Percentiles rank a stretch among this genome's conserved stretches.
These are phyloP conservation scores for Plasmodium adleri DNA, from an alignment of 169 alveolate species.

Conservation along the genomic window DNA sequence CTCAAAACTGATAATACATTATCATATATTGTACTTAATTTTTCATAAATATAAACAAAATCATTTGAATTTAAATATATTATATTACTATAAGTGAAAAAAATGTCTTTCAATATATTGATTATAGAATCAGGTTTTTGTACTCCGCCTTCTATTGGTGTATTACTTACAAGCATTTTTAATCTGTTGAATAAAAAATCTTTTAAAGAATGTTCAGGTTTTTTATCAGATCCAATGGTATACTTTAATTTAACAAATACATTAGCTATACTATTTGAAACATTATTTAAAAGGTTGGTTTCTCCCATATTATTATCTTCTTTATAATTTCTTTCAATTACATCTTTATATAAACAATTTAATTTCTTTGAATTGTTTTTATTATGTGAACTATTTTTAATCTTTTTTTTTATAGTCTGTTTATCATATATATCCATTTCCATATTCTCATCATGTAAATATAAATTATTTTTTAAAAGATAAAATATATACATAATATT, in stretches of 20 bases:
- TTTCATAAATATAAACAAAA: slow-evolving; percentile 52
- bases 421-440: slow-evolving; percentile 62
- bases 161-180: slow-evolving; percentile 28
- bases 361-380: slow-evolving; percentile 9
- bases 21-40: slow-evolving; percentile 37
- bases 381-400: neutral
- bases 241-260: slow-evolving; percentile 66
- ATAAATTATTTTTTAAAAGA: slow-evolving; percentile 50
- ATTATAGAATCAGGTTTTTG: slow-evolving; percentile 32
- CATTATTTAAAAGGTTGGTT: neutral
- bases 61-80: slow-evolving; percentile 67
- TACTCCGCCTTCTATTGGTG: no score
- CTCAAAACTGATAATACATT: slow-evolving; percentile 20
- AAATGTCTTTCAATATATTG: slow-evolving; percentile 54
- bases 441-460: slow-evolving; percentile 24
- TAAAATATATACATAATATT: slow-evolving; percentile 57
- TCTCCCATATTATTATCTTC: slow-evolving; percentile 16
- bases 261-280: slow-evolving; percentile 37
- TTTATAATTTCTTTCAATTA: slow-evolving; percentile 71
- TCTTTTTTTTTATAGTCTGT: slow-evolving; percentile 15
- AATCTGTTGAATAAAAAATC: slow-evolving; percentile 62
- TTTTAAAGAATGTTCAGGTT: slow-evolving; percentile 46
- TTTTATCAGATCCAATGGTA: slow-evolving; percentile 62
- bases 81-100: slow-evolving; percentile 59
- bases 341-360: slow-evolving; percentile 59